Evolutionary conservation across 2,329 filamentous ascomycete species (phyloP).

Genomic region (Venturia asperata): DNA sequence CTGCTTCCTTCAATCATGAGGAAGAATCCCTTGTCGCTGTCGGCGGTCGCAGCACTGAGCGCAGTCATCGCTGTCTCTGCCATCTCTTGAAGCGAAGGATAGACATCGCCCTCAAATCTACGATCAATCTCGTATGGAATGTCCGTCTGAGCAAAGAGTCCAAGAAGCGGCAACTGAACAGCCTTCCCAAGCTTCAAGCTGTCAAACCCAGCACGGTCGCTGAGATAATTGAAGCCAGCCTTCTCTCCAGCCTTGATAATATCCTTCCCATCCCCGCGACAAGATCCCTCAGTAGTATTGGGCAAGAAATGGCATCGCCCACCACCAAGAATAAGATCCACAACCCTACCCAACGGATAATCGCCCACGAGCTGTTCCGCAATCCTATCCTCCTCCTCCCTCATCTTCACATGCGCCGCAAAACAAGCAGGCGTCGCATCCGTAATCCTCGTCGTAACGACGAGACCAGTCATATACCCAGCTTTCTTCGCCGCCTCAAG

Average conservation of each 20-base stretch:
- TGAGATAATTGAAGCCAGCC: slow-evolving; percentile 74
- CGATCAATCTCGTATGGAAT: slow-evolving; percentile 94
- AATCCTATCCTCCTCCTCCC: slow-evolving; percentile 80
- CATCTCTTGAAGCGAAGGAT: slow-evolving; percentile 91
- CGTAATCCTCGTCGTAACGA: slow-evolving; percentile 90
- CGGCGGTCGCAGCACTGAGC: slow-evolving; percentile 70
- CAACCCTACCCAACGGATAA: slow-evolving; percentile 75
- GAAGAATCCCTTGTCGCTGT: slow-evolving; percentile 91
- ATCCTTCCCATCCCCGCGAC: slow-evolving; percentile 70
- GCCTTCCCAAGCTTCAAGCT: slow-evolving; percentile 58
- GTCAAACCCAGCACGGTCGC: slow-evolving; percentile 68
- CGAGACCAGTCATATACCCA: slow-evolving; percentile 86
- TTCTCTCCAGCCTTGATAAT: slow-evolving; percentile 65
- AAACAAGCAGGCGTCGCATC: slow-evolving; percentile 97
- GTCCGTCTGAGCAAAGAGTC: slow-evolving; percentile 73
- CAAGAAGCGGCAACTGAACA: slow-evolving; percentile 72
- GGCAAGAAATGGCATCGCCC: slow-evolving; percentile 89
- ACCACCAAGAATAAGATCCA: slow-evolving; percentile 89
- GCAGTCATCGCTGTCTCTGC: slow-evolving; percentile 71
- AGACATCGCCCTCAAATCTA: slow-evolving; percentile 65
- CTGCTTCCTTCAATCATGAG: slow-evolving; percentile 93
- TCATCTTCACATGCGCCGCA: slow-evolving; percentile 73
- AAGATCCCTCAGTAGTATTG: slow-evolving; percentile 73
- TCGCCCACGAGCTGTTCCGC: slow-evolving; percentile 87
- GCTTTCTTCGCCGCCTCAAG: slow-evolving; percentile 89